These are phyloP conservation scores for Irpex rosettiformis DNA, from an alignment of 1,284 basidiomycete genomes.

Conservation along the genomic window DNA sequence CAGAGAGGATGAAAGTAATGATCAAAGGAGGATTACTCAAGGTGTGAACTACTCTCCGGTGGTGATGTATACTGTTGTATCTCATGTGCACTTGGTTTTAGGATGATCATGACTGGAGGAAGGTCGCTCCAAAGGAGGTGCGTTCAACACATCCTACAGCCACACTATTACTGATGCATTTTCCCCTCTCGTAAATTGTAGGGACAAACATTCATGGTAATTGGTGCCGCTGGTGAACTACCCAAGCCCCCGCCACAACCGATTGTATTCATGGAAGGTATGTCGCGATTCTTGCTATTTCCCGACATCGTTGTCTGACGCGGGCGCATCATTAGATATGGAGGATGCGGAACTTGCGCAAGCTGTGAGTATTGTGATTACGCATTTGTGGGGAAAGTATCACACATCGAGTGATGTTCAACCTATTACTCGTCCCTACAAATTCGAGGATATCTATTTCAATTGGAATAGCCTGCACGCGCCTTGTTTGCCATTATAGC, in stretches of 20 bases:
- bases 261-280: conserved; percentile 80
- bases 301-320: not conserved
- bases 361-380: conserved; percentile 49
- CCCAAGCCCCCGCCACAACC: conserved; percentile 83
- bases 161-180: not conserved
- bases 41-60: too few species aligned
- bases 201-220: conserved; percentile 83
- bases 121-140: conserved; percentile 79
- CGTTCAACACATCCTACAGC: conserved; percentile 21
- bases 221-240: conserved; percentile 89
- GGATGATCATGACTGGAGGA: conserved; percentile 86
- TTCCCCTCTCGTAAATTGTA: conserved; percentile 24
- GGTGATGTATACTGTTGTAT: not conserved
- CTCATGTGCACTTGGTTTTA: conserved; percentile 25
- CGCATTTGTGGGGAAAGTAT: not conserved
- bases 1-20: conserved; percentile 96
- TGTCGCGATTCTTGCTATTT: conserved; percentile 10
- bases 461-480: not conserved
- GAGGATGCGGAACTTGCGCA: conserved; percentile 77
- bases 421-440: too few species aligned
- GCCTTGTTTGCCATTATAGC: not conserved
- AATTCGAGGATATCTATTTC: not conserved
- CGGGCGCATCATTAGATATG: too few species aligned
- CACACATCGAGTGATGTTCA: not conserved
- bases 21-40: conserved; percentile 92